phyloP scores from a whole-genome alignment of 163 green algal genomes.

The Coccomyxa subellipsoidea region DNA sequence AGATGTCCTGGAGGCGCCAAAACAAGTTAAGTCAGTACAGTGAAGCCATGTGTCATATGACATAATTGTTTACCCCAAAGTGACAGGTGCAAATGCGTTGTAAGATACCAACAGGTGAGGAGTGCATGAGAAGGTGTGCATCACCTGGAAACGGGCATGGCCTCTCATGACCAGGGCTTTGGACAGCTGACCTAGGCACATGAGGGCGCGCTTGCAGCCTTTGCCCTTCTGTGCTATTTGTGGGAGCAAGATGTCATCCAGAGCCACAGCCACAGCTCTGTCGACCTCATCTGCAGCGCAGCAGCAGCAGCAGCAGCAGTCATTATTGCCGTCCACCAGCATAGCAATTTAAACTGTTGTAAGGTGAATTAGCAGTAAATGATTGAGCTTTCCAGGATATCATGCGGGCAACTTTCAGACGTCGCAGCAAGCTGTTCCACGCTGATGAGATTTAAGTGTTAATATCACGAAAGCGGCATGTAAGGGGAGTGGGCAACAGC shows the following conservation, averaged over 20 bases:
- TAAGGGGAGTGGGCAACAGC: background rate
- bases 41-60: background rate
- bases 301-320: no score
- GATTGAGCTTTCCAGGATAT: background rate
- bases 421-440: no score
- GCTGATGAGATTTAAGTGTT: no score
- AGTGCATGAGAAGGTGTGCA: background rate
- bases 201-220: background rate
- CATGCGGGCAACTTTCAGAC: background rate
- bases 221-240: background rate
- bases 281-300: background rate
- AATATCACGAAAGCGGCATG: no score
- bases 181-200: background rate
- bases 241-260: background rate
- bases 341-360: background rate
- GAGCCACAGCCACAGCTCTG: background rate
- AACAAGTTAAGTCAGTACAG: background rate
- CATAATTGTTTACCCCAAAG: background rate
- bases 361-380: background rate
- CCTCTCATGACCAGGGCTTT: slow-evolving; percentile 24
- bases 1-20: background rate
- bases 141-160: background rate
- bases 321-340: no score
- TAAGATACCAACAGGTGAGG: background rate
- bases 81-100: background rate